These are phyloP conservation scores for Luffa acutangula DNA, from an alignment of 306 rosid genomes.

Conservation along the genomic window DNA sequence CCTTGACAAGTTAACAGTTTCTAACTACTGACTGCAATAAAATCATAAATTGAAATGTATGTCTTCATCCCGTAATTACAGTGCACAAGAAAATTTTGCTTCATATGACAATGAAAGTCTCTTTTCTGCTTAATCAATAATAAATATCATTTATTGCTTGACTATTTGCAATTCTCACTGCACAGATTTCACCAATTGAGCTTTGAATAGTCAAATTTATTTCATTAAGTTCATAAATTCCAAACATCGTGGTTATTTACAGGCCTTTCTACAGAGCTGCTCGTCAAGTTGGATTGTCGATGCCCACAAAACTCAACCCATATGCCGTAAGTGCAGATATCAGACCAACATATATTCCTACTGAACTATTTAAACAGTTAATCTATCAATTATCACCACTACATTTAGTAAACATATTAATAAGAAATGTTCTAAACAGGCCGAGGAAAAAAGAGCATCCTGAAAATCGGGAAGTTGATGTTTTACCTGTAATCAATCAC, in stretches of 20 bases:
- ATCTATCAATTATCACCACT: neutral
- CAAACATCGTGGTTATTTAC: neutral
- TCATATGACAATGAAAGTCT: neutral
- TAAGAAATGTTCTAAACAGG: neutral
- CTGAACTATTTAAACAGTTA: neutral
- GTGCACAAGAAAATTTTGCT: neutral
- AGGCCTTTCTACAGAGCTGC: neutral
- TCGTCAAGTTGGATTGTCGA: neutral
- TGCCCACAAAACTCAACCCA: neutral
- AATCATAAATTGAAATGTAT: too few species aligned
- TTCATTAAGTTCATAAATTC: neutral
- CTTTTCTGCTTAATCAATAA: neutral
- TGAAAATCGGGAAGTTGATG: slow-evolving; percentile 10
- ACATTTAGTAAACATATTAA: neutral
- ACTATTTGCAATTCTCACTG: neutral
- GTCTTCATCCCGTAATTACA: neutral
- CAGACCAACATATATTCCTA: neutral
- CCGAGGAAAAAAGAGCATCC: neutral
- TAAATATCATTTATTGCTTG: neutral
- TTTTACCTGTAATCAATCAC: slow-evolving; percentile 83
- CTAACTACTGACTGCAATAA: too few species aligned
- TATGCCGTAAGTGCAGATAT: neutral
- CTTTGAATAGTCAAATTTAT: neutral
- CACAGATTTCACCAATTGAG: neutral
- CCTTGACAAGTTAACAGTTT: too few species aligned